phyloP scores from a whole-genome alignment of 805 yeast species.

The Hanseniaspora meyeri region DNA sequence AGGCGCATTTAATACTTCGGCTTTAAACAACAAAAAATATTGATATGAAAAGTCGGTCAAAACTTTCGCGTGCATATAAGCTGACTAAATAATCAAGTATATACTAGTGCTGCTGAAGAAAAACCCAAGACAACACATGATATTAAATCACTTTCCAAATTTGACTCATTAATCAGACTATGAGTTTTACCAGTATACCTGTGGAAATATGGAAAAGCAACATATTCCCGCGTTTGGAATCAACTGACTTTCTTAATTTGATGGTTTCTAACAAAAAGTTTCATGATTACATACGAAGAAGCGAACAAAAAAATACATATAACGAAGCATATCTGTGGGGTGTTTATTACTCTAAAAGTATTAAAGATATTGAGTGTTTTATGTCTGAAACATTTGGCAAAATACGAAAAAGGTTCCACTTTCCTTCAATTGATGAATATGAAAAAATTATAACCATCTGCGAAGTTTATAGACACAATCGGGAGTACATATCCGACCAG shows the following conservation, averaged over 20 bases:
- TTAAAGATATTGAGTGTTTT: not conserved
- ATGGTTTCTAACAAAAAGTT: not conserved
- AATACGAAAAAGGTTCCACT: not conserved
- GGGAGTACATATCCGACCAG: not conserved
- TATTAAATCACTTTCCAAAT: too few relatives aligned
- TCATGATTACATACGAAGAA: not conserved
- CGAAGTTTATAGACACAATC: not conserved
- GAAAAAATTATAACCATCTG: not conserved
- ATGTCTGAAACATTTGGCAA: not conserved
- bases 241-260: not conserved
- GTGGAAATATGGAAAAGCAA: constrained; percentile 1
- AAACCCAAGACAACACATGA: too few relatives aligned
- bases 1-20: too few relatives aligned
- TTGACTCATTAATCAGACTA: not conserved
- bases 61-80: too few relatives aligned
- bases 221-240: not conserved
- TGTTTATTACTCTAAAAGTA: not conserved
- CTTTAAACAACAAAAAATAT: too few relatives aligned
- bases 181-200: not conserved
- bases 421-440: not conserved
- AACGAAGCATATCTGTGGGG: not conserved
- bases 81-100: too few relatives aligned
- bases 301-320: not conserved
- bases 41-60: too few relatives aligned
- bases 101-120: too few relatives aligned